Evolutionary conservation across 805 yeast species (phyloP).

Genomic region (Myxozyma kluyveri): DNA sequence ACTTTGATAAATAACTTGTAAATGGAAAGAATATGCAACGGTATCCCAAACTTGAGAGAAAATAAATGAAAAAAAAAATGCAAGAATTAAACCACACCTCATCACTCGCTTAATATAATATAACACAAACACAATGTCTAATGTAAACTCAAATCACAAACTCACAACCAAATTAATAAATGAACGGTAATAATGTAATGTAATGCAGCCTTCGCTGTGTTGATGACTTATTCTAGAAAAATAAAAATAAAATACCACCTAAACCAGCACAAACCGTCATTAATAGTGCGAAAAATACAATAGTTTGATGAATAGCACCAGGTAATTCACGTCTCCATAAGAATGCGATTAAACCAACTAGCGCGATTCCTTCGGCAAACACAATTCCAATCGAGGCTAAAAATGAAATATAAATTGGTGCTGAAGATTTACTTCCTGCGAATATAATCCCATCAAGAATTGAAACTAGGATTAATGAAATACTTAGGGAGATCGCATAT

Average conservation of each 20-base stretch:
- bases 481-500: conserved; percentile 22
- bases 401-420: conserved; percentile 37
- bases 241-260: conserved; percentile 40
- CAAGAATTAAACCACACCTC: not conserved
- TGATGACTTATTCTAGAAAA: conserved; percentile 10
- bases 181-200: not conserved
- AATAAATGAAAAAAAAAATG: not conserved
- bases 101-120: not conserved
- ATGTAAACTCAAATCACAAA: not conserved
- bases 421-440: conserved; percentile 35
- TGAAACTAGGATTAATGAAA: conserved; percentile 44
- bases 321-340: conserved; percentile 43
- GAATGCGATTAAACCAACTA: conserved; percentile 47
- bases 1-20: no score
- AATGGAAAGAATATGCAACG: not conserved
- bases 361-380: conserved; percentile 45
- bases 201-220: no score
- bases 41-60: not conserved
- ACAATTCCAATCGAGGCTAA: conserved; percentile 40
- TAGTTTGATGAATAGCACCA: conserved; percentile 44
- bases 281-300: conserved; percentile 46
- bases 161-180: not conserved
- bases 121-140: not conserved
- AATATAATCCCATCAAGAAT: conserved; percentile 47
- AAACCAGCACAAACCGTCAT: conserved; percentile 45